Base-by-base conservation (phyloP, 2,329 filamentous ascomycete species). In the Botrytis elliptica region DNA sequence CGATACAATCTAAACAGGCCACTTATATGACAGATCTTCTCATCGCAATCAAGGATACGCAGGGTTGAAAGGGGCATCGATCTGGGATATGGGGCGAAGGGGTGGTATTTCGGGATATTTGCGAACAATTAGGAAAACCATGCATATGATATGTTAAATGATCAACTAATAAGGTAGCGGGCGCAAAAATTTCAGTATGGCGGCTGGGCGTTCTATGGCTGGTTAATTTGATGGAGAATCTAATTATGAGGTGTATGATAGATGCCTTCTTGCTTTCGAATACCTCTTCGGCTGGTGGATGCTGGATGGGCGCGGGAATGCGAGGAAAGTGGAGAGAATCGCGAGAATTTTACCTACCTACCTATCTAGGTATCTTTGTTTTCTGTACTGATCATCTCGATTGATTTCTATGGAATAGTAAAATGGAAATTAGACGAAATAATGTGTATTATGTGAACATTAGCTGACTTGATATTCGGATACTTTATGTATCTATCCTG, bases 1-100 rank as follows among this genome's bases (percentile, higher is more conserved):
- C 6, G 14, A 49, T 66, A 22, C 3, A 18, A 36, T 49, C 9
- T 1, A 44, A 33, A 42, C 16, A 77, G 76, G 70, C 74, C 46
- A 71, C 46, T 25, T 77, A 77, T 38, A 76, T 77, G 75, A 74
- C 73, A 29, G 76, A 77, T 57, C 68, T 77, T 40, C 57, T 77
- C 20, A 52, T 59, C 18, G 72, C 76, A 36, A 75, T 77, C 42
- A 76, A 75, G 64, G 76, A 75, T 67, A 66, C 73, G 12, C 74
- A 73, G 52, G 44, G 40, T 36, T 73, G 25, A 60, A 42, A 69
- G 29, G 18, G 49, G 10, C n/a, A 25, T n/a, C 29, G 18, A 57
- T 44, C 25, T 69, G 66, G 66, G 66, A 69, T 42, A 57, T 44
- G 49, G 66, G 42, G 36, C 22, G 38, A 29, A n/a, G n/a, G 65